These are phyloP conservation scores for Globisporangium uncinulatum DNA, from an alignment of 352 stramenopile species.

Conservation along the genomic window DNA sequence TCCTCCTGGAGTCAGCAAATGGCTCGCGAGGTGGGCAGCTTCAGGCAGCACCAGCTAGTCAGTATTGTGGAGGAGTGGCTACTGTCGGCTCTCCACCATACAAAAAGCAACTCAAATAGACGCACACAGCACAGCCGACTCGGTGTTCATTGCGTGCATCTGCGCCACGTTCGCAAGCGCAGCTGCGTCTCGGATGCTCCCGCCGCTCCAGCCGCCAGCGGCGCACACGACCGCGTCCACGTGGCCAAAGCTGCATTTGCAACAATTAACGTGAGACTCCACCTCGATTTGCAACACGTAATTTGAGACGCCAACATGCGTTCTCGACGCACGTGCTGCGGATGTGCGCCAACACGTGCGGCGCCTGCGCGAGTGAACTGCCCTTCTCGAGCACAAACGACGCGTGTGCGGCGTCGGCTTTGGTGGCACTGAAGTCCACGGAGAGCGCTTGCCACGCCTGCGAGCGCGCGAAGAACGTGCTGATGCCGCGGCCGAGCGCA, in stretches of 20 bases:
- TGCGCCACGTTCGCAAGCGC: constrained; percentile 56
- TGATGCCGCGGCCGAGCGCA: constrained; percentile 64
- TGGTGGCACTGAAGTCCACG: constrained; percentile 55
- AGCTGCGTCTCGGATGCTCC: constrained; percentile 60
- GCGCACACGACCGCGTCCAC: constrained; percentile 77
- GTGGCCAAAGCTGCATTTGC: constrained; percentile 29
- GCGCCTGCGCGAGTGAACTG: constrained; percentile 44
- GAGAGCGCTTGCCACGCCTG: constrained; percentile 62
- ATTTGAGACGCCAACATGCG: no score
- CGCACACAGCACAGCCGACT: constrained; percentile 68
- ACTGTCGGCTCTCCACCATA: no score
- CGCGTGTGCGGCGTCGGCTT: constrained; percentile 34
- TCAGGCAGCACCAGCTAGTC: neutral
- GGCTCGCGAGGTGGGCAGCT: constrained; percentile 81
- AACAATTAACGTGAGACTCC: neutral
- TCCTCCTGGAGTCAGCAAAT: constrained; percentile 50
- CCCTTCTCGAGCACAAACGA: constrained; percentile 43
- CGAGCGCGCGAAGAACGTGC: constrained; percentile 47
- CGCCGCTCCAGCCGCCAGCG: constrained; percentile 74
- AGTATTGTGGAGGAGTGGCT: no score
- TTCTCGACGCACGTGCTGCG: constrained; percentile 26
- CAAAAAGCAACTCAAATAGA: neutral
- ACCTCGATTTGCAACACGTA: neutral
- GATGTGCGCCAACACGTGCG: constrained; percentile 44
- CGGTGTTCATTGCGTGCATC: constrained; percentile 78